Evolutionary conservation across 257 asterid species (phyloP), one percentile per base, ranked within the genome.

Genomic region (Solanum etuberosum): DNA sequence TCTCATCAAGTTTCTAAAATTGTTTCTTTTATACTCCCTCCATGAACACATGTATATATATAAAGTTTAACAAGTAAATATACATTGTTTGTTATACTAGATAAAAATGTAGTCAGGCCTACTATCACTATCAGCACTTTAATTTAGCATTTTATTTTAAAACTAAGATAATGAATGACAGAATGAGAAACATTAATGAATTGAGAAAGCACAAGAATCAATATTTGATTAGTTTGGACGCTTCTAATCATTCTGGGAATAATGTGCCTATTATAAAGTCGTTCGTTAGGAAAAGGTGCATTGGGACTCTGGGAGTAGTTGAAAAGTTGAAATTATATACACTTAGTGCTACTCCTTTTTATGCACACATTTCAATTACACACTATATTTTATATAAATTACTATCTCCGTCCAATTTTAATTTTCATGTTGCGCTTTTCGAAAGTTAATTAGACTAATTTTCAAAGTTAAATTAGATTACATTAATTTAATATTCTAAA

Each of bases 241-340:
- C 27, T 84, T 84, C 86, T 84, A 84, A 84, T 84, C 86, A 84
- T 63, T 37, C 40, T 84, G 61, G 38, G 86, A 84, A 84, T 84
- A 84, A 84, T 73, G 31, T 73, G 42, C 81, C 18, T 34, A 72
- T 72, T 8, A 71, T 71, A 32, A 71, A 70, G 42, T 32, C 4
- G 37, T 14, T 67, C 14, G 65, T 80, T 80, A 61, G 31, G 43
- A 83, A 83, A 83, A 59, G 35, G 78, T 84, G 77, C 54, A 43
- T 43, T 43, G 84, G 1, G 84, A 78, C 84, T 42, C n/a, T 84
- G 57, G 86, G 77, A 61, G 86, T 84, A 2, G 86, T 84, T 84
- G 77, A 84, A 84, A 84, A 84, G 84, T 78, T 9, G 14, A 43
- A 15, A 15, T 51, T 51, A 16, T 51, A 51, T 25, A 25, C 42